Evolutionary conservation across 1,139 yeast genomes (phyloP).

Genomic region (Suhomyces maxii): DNA sequence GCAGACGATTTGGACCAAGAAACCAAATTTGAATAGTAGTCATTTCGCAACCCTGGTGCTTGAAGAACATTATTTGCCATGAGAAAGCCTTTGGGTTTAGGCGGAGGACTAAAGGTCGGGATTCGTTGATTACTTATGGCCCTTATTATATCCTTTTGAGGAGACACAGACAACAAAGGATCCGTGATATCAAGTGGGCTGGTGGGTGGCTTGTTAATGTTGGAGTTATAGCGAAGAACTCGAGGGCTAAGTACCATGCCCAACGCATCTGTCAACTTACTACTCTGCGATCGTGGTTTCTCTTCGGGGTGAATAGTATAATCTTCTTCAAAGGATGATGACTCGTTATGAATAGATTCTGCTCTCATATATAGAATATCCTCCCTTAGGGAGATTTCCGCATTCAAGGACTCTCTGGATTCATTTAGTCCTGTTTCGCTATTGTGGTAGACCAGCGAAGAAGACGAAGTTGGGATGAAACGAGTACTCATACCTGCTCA

Average conservation of each 20-base stretch:
- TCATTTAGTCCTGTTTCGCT: neutral
- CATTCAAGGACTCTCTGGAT: neutral
- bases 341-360: neutral
- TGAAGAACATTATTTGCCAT: conserved; percentile 45
- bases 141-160: conserved; percentile 12
- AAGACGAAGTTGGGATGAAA: conserved; percentile 23
- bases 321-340: conserved; percentile 5
- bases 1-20: conserved; percentile 65
- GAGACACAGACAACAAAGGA: conserved; percentile 17
- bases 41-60: conserved; percentile 77
- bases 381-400: conserved; percentile 6
- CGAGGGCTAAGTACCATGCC: conserved; percentile 36
- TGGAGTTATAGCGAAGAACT: conserved; percentile 29
- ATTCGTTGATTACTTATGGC: conserved; percentile 12
- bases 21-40: conserved; percentile 75
- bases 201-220: neutral
- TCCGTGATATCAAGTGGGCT: conserved; percentile 15
- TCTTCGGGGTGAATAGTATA: neutral
- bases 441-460: conserved; percentile 21
- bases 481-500: conserved; percentile 11
- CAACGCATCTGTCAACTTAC: conserved; percentile 48
- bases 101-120: neutral
- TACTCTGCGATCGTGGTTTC: neutral
- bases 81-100: conserved; percentile 3
- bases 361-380: conserved; percentile 13